Evolutionary conservation across 139 green algal genomes (phyloP), one percentile per base, ranked within the genome.

Genomic region (Diplosphaera chodatii): DNA sequence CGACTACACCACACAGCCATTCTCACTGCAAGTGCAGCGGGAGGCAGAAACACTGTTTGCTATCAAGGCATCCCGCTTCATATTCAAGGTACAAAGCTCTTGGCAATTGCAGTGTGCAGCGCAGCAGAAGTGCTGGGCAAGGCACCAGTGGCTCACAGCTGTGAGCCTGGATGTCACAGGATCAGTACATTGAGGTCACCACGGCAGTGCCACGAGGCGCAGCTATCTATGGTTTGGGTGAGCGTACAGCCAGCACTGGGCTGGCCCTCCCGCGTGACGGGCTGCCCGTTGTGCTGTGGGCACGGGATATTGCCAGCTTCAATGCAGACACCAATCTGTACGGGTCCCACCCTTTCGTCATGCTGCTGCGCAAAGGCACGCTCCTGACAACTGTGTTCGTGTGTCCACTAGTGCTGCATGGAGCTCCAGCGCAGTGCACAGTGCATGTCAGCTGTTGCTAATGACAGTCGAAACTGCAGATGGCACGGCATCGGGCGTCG

Each of bases 261-360:
- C 34, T 72, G 4, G 31, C 5, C 1, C 63, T 71, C 64, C 29
- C 56, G 21, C 64, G 71, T 1, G 40, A 73, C 27, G 71, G 74
- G 34, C 32, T 69, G 40, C 81, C 81, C 8, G 68, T 80, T 16
- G 56, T 75, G 0, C 63, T 91, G 4, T 92, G 83, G 83, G 84
- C 74, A 28, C 56, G 40, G 23, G 86, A 90, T 72, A 70, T 71
- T 0, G 68, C 75, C 5, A 73, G 83, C 21, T 64, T 70, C 4
- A 70, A 70, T 34, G 48, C 76, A 1, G 79, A 85, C 55, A 69
- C 79, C 32, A 92, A 92, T 70, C 74, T 83, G 68, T 92, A 92
- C 41, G 81, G 86, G 55, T 67, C 55, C 27, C 77, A 86, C 66
- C 86, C 86, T 27, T 79, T 83, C 37, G 55, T 84, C n/a, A 70